Evolutionary conservation across 371 early-diverging fungal genomes (phyloP).

Genomic region (Mortierella sp.): DNA sequence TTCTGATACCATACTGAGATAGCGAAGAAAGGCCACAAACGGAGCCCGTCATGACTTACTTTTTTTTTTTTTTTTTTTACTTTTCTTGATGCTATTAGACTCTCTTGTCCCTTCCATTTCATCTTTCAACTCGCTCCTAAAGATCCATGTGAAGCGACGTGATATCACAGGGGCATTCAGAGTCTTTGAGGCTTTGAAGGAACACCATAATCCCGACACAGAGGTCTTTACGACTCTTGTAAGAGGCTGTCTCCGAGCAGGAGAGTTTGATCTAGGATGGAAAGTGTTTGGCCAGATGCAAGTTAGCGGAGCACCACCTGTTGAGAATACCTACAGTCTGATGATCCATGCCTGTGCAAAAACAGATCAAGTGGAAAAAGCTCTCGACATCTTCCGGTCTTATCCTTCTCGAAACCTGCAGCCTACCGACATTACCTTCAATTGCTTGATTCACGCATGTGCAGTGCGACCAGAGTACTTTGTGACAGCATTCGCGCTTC

Average conservation of each 20-base stretch:
- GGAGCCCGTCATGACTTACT: neutral
- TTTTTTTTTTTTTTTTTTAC: neutral
- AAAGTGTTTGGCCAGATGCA: constrained; percentile 91
- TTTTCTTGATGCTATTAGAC: constrained; percentile 7
- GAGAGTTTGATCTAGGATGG: constrained; percentile 86
- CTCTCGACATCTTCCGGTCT: constrained; percentile 43
- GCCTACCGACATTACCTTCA: constrained; percentile 87
- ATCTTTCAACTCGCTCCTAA: constrained; percentile 36
- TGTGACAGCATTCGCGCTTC: constrained; percentile 79
- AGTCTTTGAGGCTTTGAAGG: constrained; percentile 43
- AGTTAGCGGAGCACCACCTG: constrained; percentile 79
- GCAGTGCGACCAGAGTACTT: constrained; percentile 79
- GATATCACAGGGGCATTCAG: constrained; percentile 33
- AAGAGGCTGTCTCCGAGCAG: constrained; percentile 80
- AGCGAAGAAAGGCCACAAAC: neutral
- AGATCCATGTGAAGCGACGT: constrained; percentile 30
- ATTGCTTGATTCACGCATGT: constrained; percentile 87
- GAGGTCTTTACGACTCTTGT: constrained; percentile 84
- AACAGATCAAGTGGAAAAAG: constrained; percentile 53
- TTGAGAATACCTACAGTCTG: constrained; percentile 80
- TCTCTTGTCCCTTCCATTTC: constrained; percentile 28
- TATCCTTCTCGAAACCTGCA: constrained; percentile 55
- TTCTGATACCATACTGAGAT: neutral
- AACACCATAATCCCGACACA: constrained; percentile 59
- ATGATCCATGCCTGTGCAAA: constrained; percentile 95